phyloP scores from a whole-genome alignment of 768 basidiomycete genomes.

The Coprinopsis sp. region DNA sequence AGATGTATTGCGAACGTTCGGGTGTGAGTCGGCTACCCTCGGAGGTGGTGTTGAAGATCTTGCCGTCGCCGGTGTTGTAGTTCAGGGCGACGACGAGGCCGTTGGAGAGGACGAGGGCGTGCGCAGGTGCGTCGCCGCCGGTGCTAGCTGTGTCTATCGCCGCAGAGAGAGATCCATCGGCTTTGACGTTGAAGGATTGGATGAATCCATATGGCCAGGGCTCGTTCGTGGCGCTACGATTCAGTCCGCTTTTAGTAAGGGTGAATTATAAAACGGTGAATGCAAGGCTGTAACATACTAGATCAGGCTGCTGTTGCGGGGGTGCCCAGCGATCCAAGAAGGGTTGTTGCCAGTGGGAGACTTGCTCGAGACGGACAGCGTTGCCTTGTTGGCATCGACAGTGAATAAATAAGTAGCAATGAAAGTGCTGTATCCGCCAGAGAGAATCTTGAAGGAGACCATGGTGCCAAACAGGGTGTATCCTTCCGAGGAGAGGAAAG shows the following conservation, averaged over 20 bases:
- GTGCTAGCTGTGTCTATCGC: constrained; percentile 46
- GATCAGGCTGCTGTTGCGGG: constrained; percentile 9
- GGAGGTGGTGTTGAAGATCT: constrained; percentile 44
- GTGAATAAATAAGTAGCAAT: constrained; percentile 14
- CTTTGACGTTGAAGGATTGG: constrained; percentile 28
- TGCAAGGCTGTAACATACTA: constrained; percentile 7
- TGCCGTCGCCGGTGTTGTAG: constrained; percentile 51
- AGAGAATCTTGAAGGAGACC: constrained; percentile 14
- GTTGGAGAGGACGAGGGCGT: constrained; percentile 44
- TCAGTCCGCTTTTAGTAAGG: too few species aligned
- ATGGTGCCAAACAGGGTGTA: constrained; percentile 1
- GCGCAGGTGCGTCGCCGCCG: constrained; percentile 49
- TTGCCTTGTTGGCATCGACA: constrained; percentile 5
- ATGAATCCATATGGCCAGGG: constrained; percentile 37
- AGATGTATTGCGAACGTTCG: constrained; percentile 24
- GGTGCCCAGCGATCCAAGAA: constrained; percentile 12
- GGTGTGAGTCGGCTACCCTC: constrained; percentile 20
- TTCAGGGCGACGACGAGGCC: constrained; percentile 60
- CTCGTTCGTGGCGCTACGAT: constrained; percentile 20
- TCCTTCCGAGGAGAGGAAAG: not conserved
- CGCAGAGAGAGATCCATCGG: constrained; percentile 39
- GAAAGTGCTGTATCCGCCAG: constrained; percentile 14
- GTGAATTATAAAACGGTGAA: not conserved
- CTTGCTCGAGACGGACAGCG: constrained; percentile 7
- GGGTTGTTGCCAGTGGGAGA: constrained; percentile 13